Evolutionary conservation across 495 filamentous ascomycete genomes (phyloP).

Genomic region (Parathielavia appendiculata): DNA sequence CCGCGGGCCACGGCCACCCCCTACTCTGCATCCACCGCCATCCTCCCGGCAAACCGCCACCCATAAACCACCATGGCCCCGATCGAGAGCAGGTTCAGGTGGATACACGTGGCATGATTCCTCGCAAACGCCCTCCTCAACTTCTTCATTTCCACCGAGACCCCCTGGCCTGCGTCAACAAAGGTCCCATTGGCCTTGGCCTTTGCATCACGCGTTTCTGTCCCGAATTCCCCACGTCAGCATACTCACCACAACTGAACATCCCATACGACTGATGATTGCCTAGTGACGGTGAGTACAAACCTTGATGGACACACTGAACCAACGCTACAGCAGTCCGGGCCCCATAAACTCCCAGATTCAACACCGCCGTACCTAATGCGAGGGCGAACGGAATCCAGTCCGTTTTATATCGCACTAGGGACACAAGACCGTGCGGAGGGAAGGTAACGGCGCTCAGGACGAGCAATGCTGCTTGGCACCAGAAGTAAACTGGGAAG

Average conservation of each 20-base stretch:
- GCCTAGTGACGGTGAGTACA: too few relatives aligned
- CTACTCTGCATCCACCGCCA: neutral
- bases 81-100: conserved; percentile 50
- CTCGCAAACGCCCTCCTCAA: conserved; percentile 43
- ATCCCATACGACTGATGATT: too few relatives aligned
- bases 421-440: conserved; percentile 36
- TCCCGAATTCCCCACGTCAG: neutral
- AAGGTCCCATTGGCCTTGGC: neutral
- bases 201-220: neutral
- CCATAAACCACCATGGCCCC: conserved; percentile 50
- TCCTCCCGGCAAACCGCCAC: conserved; percentile 38
- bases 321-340: conserved; percentile 43
- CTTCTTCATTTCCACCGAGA: conserved; percentile 31
- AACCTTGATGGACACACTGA: conserved; percentile 43
- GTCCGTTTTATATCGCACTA: conserved; percentile 30
- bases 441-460: conserved; percentile 46
- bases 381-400: conserved; percentile 41
- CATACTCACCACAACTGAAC: neutral
- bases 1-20: too few relatives aligned
- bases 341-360: conserved; percentile 46
- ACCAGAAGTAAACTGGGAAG: conserved; percentile 51
- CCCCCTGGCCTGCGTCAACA: neutral
- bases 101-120: conserved; percentile 53
- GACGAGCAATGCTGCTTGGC: conserved; percentile 40
- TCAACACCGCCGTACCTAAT: conserved; percentile 39